Base-by-base conservation (phyloP, 345 rosid species). In the Psidium guajava region DNA sequence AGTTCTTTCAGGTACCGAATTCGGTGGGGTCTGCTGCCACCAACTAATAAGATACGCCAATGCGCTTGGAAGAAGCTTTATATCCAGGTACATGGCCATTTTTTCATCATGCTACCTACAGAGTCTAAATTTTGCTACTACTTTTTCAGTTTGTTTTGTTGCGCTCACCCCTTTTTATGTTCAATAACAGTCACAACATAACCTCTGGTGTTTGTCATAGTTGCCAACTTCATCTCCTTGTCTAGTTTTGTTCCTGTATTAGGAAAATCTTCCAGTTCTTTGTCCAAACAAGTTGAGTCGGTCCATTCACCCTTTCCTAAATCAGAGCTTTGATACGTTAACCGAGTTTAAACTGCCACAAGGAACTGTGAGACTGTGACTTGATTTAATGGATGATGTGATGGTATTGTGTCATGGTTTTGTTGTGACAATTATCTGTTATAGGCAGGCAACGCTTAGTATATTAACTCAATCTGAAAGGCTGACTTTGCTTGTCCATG, bases 61-160 rank as follows among this genome's bases (percentile, higher is more conserved):
- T 91, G 88, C 85, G 94, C 98, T 57, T 96, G 99, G 99, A 96
- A 96, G 93, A 94, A 94, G 90, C 96, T 95, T 40, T 96, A 96
- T 55, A 93, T 94, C 81, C 98, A 95, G 95, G 99, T 96, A 86
- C 22, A 11, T 6, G 0, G 40, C 28, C 42, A 55, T 36, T 61
- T 27, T 82, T 51, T n/a, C 28, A 16, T 50, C n/a, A 18, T 11
- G 24, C 21, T 82, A 20, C 42, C 58, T 82, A 12, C 32, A 36
- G 18, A 14, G 20, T 8, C 47, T 47, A 49, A 52, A 4, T 21
- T 24, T 74, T 52, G 61, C 47, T 42, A 24, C 55, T 22, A 18
- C 24, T 44, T 25, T 54, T 55, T 74, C 27, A 58, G 58, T 25
- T 82, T 82, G 44, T 32, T 51, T 53, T 28, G 4, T 28, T 53